These are phyloP conservation scores for Ophiocordyceps polyrhachis-furcata DNA, from an alignment of 2,329 filamentous ascomycete species.

Conservation along the genomic window DNA sequence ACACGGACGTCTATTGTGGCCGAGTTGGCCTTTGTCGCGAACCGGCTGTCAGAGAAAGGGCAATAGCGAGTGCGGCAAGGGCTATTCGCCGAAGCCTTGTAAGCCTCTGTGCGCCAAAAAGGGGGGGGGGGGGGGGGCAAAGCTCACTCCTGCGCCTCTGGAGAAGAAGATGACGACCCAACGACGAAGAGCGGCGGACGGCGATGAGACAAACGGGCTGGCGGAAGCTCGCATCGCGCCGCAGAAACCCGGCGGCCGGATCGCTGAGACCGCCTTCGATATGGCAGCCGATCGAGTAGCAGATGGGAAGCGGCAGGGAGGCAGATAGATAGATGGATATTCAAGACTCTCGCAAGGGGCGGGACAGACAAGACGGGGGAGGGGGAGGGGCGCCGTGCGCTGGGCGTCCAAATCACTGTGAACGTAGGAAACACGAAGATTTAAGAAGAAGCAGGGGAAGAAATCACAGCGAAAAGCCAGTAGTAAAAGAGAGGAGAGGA, in stretches of 20 bases:
- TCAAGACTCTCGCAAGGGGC: not conserved
- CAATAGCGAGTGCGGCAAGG: not conserved
- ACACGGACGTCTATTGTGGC: not conserved
- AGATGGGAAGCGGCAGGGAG: not conserved
- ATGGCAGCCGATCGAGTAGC: not conserved
- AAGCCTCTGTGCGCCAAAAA: not conserved
- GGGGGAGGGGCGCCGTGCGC: not conserved
- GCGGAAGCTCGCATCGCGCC: conserved; percentile 5
- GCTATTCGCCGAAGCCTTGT: not conserved
- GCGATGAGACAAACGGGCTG: conserved; percentile 2
- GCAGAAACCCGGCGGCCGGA: conserved; percentile 3
- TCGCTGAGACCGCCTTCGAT: not conserved
- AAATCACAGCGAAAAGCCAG: not conserved
- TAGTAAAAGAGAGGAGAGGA: not conserved
- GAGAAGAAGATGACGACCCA: not conserved
- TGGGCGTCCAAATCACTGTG: not conserved
- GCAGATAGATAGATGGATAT: not conserved
- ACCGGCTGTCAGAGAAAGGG: not conserved
- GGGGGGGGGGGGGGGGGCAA: not conserved
- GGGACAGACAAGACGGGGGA: not conserved
- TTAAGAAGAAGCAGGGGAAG: not conserved
- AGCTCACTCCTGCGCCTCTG: not conserved
- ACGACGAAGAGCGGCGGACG: not conserved
- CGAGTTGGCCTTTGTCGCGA: not conserved
- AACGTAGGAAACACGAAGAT: not conserved